These are phyloP conservation scores for Fusarium chuoi DNA, from an alignment of 2,329 filamentous ascomycete species.

Conservation along the genomic window DNA sequence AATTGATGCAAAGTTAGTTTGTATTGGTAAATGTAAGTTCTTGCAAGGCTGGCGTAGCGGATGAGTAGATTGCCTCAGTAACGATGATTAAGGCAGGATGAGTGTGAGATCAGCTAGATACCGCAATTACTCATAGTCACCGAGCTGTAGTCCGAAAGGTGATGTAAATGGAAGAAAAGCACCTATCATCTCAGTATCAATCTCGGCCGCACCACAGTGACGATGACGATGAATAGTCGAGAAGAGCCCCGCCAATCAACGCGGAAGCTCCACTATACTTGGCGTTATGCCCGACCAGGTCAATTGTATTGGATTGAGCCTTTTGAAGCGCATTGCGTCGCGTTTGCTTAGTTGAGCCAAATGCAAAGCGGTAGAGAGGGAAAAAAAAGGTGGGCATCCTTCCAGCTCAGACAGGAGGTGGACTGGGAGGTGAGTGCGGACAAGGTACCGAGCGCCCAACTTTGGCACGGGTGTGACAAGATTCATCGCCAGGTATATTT, in stretches of 20 bases:
- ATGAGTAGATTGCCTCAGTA: not conserved
- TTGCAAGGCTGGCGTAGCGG: not conserved
- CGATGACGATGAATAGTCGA: slow-evolving; percentile 45
- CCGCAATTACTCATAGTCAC: slow-evolving; percentile 2
- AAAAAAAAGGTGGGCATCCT: slow-evolving; percentile 25
- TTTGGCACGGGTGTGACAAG: slow-evolving; percentile 37
- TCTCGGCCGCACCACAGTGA: slow-evolving; percentile 32
- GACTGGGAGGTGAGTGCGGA: slow-evolving; percentile 20
- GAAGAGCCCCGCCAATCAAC: slow-evolving; percentile 41
- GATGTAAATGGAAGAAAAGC: slow-evolving; percentile 21
- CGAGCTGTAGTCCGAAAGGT: not conserved
- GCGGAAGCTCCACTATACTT: slow-evolving; percentile 42
- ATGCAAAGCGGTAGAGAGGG: not conserved
- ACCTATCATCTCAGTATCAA: slow-evolving; percentile 9
- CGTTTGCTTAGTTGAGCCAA: slow-evolving; percentile 34
- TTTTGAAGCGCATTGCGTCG: slow-evolving; percentile 20
- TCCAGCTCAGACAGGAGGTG: slow-evolving; percentile 4
- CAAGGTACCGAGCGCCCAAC: slow-evolving; percentile 36
- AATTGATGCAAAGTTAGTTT: slow-evolving; percentile 19
- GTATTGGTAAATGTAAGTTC: not conserved
- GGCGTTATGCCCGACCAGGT: slow-evolving; percentile 37
- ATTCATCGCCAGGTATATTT: slow-evolving; percentile 39
- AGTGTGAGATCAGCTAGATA: not conserved
- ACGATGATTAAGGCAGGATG: not conserved
- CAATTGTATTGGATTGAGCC: slow-evolving; percentile 33